Base-by-base conservation (phyloP, 306 rosid species). In the Cucumis melo region DNA sequence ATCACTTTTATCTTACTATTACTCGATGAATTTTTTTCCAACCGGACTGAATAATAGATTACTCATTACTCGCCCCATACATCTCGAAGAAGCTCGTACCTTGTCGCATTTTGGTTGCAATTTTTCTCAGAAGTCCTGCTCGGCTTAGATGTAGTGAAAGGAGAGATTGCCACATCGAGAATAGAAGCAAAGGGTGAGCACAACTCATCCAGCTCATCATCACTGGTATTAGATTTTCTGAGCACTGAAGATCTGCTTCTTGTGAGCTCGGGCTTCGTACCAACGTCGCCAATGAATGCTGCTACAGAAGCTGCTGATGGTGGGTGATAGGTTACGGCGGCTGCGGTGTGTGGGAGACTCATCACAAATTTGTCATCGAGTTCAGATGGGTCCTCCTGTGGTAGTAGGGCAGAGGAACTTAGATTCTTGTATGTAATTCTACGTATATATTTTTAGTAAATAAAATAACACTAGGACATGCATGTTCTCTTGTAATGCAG, bases 151-250 rank as follows among this genome's bases (percentile, higher is more conserved):
- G 88, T 81, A 68, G 79, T 80, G 10, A 86, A 76, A 7, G 86
- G 76, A 72, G 87, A 82, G 13, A 56, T 46, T 54, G 90, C 62
- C 38, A 84, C 86, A 56, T 78, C 80, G n/a, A 89, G 51, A 78
- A 92, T 85, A 3, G 86, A 84, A 58, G 93, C 87, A 78, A 94
- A 84, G 61, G 99, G 99, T 11, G 94, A 90, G 34, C 83, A 87
- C 70, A 94, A 74, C 74, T 94, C 98, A 61, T 94, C 99, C 2
- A 94, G 95, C 77, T 94, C 99, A 54, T 94, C 99, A 77, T 92
- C 99, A 64, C 99, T 94, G 76, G 93, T 90, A 87, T 92, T 81
- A 2, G 99, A 88, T 86, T 94, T 94, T 81, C 93, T 81, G 48
- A 87, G 78, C 77, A 92, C 84, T 48, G 92, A 94, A 50, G 99